These are phyloP conservation scores for Pyricularia sp. DNA, from an alignment of 2,329 filamentous ascomycete species.

Conservation along the genomic window DNA sequence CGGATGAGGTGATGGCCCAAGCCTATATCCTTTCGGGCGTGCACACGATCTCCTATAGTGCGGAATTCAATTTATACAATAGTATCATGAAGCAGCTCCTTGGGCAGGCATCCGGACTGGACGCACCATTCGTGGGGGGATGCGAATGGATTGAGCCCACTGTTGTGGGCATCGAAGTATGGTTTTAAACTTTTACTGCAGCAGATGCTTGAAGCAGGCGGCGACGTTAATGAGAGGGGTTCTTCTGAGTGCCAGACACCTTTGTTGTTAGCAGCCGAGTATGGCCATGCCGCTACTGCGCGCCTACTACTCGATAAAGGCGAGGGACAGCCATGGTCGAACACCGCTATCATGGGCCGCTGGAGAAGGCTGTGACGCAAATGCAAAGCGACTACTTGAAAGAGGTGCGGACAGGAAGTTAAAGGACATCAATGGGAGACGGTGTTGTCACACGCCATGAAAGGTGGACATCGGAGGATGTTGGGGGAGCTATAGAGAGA, in stretches of 20 bases:
- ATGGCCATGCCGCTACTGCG: too few species aligned
- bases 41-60: too few species aligned
- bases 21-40: not conserved
- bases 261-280: not conserved
- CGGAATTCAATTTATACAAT: too few species aligned
- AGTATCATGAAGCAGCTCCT: not conserved
- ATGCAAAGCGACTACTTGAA: too few species aligned
- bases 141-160: not conserved
- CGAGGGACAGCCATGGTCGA: not conserved
- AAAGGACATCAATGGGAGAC: not conserved
- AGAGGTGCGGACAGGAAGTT: not conserved
- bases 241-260: not conserved
- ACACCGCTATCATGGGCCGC: not conserved
- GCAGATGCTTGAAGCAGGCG: constrained; percentile 1
- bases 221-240: not conserved
- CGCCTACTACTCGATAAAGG: not conserved
- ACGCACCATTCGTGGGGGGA: too few species aligned
- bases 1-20: not conserved
- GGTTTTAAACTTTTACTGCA: not conserved
- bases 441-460: not conserved
- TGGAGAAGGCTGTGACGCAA: too few species aligned
- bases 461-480: not conserved
- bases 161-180: not conserved
- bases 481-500: not conserved
- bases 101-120: too few species aligned